Evolutionary conservation across 2,329 filamentous ascomycete genomes (phyloP).

Genomic region (Chaetomiaceae sp.): DNA sequence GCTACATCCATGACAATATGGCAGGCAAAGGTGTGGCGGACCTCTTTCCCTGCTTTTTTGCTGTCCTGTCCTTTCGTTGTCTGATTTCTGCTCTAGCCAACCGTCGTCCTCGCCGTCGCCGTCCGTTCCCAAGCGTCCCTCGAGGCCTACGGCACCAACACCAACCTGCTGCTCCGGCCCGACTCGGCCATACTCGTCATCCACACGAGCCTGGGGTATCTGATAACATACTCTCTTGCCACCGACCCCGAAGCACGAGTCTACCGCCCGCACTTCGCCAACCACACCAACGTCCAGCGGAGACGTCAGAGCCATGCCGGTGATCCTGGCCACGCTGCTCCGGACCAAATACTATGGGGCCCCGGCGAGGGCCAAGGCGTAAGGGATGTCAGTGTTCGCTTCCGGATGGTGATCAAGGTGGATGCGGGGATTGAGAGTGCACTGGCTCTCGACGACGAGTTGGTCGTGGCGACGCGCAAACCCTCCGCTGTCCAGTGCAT

Average conservation of each 20-base stretch:
- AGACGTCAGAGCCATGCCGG: conserved; percentile 58
- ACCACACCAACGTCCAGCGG: conserved; percentile 59
- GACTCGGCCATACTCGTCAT: conserved; percentile 91
- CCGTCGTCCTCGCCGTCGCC: conserved; percentile 79
- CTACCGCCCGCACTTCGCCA: conserved; percentile 77
- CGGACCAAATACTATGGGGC: conserved; percentile 64
- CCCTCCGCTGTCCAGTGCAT: conserved; percentile 97
- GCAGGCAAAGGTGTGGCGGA: conserved; percentile 75
- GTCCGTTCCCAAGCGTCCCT: conserved; percentile 77
- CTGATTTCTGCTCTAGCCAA: conserved; percentile 56
- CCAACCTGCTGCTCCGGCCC: conserved; percentile 78
- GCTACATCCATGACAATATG: conserved; percentile 83
- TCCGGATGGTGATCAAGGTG: conserved; percentile 96
- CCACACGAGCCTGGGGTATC: conserved; percentile 77
- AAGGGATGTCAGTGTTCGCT: conserved; percentile 82
- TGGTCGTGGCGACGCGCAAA: conserved; percentile 86
- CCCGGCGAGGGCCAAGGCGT: conserved; percentile 79
- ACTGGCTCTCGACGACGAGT: conserved; percentile 84
- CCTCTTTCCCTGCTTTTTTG: neutral
- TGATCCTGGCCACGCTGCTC: conserved; percentile 49
- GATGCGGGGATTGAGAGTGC: conserved; percentile 90
- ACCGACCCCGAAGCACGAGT: conserved; percentile 78
- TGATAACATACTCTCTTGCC: conserved; percentile 91
- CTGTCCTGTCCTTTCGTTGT: neutral
- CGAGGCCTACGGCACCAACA: conserved; percentile 77